phyloP scores from a whole-genome alignment of 306 rosid genomes.

The Lagenaria siceraria region DNA sequence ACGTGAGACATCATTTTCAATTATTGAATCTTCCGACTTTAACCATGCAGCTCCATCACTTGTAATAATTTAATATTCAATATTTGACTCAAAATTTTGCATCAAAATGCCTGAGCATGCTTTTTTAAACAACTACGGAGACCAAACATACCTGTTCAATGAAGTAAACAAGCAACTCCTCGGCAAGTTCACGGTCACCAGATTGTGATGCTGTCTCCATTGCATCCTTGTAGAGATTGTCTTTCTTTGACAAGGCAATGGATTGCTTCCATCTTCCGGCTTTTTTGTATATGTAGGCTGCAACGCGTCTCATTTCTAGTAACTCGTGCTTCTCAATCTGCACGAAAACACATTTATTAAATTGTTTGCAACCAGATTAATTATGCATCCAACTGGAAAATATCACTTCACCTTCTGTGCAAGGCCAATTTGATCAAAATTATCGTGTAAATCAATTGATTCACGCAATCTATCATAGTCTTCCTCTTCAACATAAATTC shows the following conservation, averaged over 20 bases:
- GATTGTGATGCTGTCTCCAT: conserved; percentile 99
- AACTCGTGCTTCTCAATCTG: conserved; percentile 98
- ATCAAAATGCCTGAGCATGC: background rate
- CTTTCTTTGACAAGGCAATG: conserved; percentile 95
- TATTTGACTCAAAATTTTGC: background rate
- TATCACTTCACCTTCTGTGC: conserved; percentile 67
- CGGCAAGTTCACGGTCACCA: conserved; percentile 97
- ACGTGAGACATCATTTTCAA: background rate
- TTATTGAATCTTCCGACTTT: background rate
- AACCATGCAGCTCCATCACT: background rate
- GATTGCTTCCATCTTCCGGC: conserved; percentile 99
- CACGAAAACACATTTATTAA: conserved; percentile 18
- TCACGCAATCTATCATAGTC: conserved; percentile 96
- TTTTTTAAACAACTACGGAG: background rate
- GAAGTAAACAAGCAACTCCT: conserved; percentile 88
- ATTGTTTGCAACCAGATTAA: conserved; percentile 8
- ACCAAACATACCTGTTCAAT: conserved; percentile 63
- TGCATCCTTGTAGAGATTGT: conserved; percentile 96
- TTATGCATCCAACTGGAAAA: background rate
- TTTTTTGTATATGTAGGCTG: conserved; percentile 96
- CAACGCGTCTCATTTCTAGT: conserved; percentile 99
- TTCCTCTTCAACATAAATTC: conserved; percentile 95
- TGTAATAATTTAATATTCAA: background rate
- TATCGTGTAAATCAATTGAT: conserved; percentile 94
- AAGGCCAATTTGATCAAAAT: conserved; percentile 96